Base-by-base conservation (phyloP, 805 yeast species). In the Wickerhamomyces ciferrii region DNA sequence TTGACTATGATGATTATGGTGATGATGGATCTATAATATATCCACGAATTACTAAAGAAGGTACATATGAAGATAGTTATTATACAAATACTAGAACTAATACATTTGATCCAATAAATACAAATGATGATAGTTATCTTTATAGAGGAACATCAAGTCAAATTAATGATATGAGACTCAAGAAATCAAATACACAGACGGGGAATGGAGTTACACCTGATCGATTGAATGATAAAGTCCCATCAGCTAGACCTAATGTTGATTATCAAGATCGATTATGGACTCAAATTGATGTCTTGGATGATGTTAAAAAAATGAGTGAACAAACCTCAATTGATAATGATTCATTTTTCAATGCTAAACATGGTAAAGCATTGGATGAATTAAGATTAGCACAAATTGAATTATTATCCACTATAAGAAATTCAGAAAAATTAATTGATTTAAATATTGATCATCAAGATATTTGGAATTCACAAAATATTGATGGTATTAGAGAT, bases 281-380 rank as follows among this genome's bases (percentile, higher is more conserved):
- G 96, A 83, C 92, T 7, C 95, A 88, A 54, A 82, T 90, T 43
- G 96, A 87, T 56, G 84, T 87, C 0, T 71, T 92, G 51, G 91
- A 88, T 52, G 96, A 87, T 52, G 94, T 89, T 8, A 76, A 77
- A 47, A 71, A 70, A 39, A 55, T 56, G 57, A 54, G 54, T 19
- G 55, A 55, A 43, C 47, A 53, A 46, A 49, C 51, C 4, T 19
- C 37, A 3, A 15, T 37, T 11, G 37, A 43, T 10, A 39, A 39
- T 10, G 32, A 39, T 13, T 39, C 46, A 8, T 69, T 70, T 45
- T 63, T 70, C 43, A 72, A 74, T 5, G 45, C 54, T 8, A 58
- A 68, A 38, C 84, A 83, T 58, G 69, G 72, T 17, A 63, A 67
- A 8, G 79, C 79, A 41, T 63, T 88, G 43, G 60, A 62, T n/a